phyloP scores from a whole-genome alignment of 2,329 filamentous ascomycete genomes.

The Aspergillus quadrilineatus region DNA sequence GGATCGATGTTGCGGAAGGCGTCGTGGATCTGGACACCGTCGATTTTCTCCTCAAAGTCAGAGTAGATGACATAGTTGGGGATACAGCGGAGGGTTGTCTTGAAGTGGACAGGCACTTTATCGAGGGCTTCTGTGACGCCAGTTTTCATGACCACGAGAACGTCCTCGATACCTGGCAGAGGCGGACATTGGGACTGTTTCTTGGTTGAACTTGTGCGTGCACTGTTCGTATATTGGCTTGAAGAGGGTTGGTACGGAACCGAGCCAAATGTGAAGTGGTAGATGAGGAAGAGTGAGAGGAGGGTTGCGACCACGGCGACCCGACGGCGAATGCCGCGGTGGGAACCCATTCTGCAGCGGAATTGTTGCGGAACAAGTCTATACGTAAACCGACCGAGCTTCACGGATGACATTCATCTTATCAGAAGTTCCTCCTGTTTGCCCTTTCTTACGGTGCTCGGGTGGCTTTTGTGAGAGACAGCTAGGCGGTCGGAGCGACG shows the following conservation, averaged over 20 bases:
- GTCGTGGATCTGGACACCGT: conserved; percentile 52
- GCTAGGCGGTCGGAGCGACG: neutral
- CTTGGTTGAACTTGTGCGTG: conserved; percentile 4
- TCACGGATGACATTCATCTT: neutral
- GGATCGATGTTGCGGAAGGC: conserved; percentile 48
- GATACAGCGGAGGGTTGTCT: conserved; percentile 56
- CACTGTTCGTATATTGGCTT: neutral
- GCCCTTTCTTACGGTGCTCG: neutral
- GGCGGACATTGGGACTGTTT: conserved; percentile 28
- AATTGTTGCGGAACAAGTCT: neutral
- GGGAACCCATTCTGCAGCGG: conserved; percentile 42
- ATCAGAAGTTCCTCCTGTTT: neutral
- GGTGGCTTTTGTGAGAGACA: neutral
- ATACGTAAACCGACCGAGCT: neutral
- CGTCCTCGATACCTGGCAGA: conserved; percentile 48
- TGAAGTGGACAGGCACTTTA: conserved; percentile 56
- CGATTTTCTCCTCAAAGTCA: conserved; percentile 55
- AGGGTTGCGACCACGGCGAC: conserved; percentile 53
- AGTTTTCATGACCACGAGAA: conserved; percentile 59
- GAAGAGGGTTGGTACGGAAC: conserved; percentile 52
- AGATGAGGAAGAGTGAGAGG: conserved; percentile 56
- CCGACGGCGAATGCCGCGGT: conserved; percentile 35
- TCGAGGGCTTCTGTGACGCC: conserved; percentile 57
- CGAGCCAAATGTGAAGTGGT: conserved; percentile 60
- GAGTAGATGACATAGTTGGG: conserved; percentile 59